Evolutionary conservation across 2,329 filamentous ascomycete species (phyloP), one percentile per base, ranked within the genome.

Genomic region (Ambrosiella beaveri): DNA sequence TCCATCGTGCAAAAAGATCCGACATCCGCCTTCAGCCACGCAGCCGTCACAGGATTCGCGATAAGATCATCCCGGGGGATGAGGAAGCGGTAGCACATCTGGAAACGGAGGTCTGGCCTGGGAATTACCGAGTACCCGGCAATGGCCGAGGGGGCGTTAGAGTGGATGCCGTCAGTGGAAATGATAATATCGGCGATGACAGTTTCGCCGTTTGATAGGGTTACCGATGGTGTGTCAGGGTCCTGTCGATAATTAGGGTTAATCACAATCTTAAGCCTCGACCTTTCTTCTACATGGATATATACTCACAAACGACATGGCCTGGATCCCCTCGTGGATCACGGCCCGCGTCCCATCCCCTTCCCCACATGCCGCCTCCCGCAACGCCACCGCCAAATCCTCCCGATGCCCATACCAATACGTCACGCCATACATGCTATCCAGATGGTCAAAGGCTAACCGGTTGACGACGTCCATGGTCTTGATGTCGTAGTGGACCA

Each of bases 131-230:
- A 7, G 7, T 15, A 27, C 7, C 51, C 51, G 7, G 37, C 12
- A 19, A 54, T 54, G 13, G 51, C 51, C 36, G 51, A 54, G 7
- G 51, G 51, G 2, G 61, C 69, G 7, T 63, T 56, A 12, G 67
- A 70, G 55, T 73, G 71, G 13, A 73, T 64, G 5, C 74, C 74
- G 61, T 76, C 74, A 1, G 74, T 73, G 3, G 69, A 72, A 40
- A 76, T 65, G 15, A 75, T 67, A 2, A 75, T 59, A 59, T 75
- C 71, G 17, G 64, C 66, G 5, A 53, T 53, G 9, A 69, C 60
- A 11, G 63, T 60, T 3, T 64, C 56, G 2, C 69, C 70, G n/a
- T 63, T 61, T 5, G 59, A 59, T 5, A 72, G 62, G 0, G 63
- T 64, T 2, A 69, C 65, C 0, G 65, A 66, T 0, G 67, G 65